phyloP scores from a whole-genome alignment of 768 basidiomycete species.

The Tricholoma furcatifolium region DNA sequence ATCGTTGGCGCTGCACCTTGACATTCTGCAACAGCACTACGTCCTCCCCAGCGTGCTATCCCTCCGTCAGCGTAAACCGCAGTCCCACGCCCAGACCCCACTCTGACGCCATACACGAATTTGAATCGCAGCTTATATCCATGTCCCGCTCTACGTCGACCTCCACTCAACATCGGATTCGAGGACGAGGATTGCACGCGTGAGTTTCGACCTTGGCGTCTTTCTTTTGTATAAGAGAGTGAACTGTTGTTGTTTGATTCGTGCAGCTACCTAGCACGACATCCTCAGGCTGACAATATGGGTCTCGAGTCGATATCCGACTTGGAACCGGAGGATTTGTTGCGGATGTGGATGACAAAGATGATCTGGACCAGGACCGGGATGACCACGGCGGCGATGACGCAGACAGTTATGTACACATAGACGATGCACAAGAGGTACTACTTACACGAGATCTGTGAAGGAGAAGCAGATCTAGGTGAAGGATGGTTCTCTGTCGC shows the following conservation, averaged over 20 bases:
- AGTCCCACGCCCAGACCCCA: constrained; percentile 16
- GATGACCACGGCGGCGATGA: constrained; percentile 36
- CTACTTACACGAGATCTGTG: constrained; percentile 17
- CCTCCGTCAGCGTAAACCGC: constrained; percentile 23
- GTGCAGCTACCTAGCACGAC: constrained; percentile 61
- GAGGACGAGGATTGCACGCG: constrained; percentile 66
- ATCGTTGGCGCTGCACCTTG: too few relatives aligned
- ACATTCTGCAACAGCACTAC: too few relatives aligned
- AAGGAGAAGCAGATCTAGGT: constrained; percentile 31
- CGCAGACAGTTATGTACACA: constrained; percentile 23
- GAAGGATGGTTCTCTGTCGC: constrained; percentile 57
- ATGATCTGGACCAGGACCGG: constrained; percentile 24
- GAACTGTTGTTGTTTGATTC: too few relatives aligned
- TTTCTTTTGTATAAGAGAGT: too few relatives aligned
- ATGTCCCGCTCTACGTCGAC: too few relatives aligned
- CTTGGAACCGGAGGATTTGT: constrained; percentile 57
- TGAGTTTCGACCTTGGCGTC: constrained; percentile 34
- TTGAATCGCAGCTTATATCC: constrained; percentile 2
- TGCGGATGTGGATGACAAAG: constrained; percentile 28
- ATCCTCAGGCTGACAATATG: constrained; percentile 78
- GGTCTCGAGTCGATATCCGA: constrained; percentile 85
- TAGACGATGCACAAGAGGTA: constrained; percentile 24
- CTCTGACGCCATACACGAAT: constrained; percentile 22
- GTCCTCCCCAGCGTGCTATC: constrained; percentile 13
- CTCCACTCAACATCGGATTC: constrained; percentile 46